phyloP scores from a whole-genome alignment of 129 eudicot genomes.

The Deinandra increscens region DNA sequence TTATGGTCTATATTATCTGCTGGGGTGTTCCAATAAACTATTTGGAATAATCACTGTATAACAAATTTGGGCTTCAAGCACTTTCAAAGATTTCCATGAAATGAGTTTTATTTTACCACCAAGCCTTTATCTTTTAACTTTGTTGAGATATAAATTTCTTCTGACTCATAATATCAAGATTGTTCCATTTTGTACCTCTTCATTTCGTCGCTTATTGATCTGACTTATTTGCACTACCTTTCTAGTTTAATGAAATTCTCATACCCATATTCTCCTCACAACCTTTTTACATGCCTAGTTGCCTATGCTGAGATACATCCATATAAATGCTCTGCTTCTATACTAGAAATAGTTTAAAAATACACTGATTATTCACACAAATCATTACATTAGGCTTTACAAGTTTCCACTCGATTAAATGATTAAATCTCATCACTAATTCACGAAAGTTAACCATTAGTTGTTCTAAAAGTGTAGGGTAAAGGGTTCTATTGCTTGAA shows the following conservation, averaged over 20 bases:
- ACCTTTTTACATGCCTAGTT: conserved; percentile 14
- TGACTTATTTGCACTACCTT: no score
- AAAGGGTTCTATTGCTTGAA: conserved; percentile 42
- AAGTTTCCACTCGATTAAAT: conserved; percentile 26
- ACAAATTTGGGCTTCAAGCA: conserved; percentile 14
- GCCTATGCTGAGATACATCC: conserved; percentile 15
- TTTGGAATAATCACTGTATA: conserved; percentile 17
- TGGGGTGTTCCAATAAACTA: conserved; percentile 27
- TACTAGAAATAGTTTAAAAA: conserved; percentile 13
- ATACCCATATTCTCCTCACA: conserved; percentile 1
- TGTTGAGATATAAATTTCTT: conserved; percentile 10
- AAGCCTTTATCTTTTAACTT: conserved; percentile 10
- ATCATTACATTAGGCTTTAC: conserved; percentile 20
- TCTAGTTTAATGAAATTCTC: not conserved
- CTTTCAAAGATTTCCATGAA: not conserved
- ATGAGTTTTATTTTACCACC: not conserved
- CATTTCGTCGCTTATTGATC: no score
- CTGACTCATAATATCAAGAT: conserved; percentile 17
- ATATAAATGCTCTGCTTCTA: conserved; percentile 9
- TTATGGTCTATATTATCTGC: conserved; percentile 26
- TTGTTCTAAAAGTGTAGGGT: conserved; percentile 23
- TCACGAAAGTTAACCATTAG: conserved; percentile 15
- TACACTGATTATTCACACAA: conserved; percentile 8
- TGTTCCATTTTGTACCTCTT: not conserved
- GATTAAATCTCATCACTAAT: conserved; percentile 8